phyloP scores from a whole-genome alignment of 2,329 filamentous ascomycete genomes.

The Chaetomium globosum region DNA sequence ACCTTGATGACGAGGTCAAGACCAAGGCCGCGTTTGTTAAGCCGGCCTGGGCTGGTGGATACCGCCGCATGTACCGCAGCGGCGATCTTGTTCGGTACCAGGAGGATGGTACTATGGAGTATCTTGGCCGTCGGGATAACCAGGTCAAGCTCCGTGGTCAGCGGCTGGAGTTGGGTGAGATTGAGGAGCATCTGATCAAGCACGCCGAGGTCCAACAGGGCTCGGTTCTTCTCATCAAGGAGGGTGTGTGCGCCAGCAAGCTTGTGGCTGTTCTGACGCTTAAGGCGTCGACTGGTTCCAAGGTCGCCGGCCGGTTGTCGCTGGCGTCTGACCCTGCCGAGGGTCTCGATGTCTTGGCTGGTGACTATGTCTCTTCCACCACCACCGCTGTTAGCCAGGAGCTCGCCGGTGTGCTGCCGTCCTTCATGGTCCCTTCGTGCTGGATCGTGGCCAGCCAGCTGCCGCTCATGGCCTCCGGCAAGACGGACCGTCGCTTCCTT shows the following conservation, averaged over 20 bases:
- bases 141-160: slow-evolving; percentile 37
- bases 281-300: neutral
- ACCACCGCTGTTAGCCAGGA: slow-evolving; percentile 16
- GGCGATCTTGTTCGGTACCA: slow-evolving; percentile 39
- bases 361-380: slow-evolving; percentile 1
- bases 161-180: slow-evolving; percentile 44
- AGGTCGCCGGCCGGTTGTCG: slow-evolving; percentile 2
- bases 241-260: slow-evolving; percentile 18
- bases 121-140: slow-evolving; percentile 33
- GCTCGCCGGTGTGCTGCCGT: slow-evolving; percentile 22
- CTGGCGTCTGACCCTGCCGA: neutral
- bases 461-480: slow-evolving; percentile 36
- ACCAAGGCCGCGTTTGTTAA: slow-evolving; percentile 40
- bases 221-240: slow-evolving; percentile 17
- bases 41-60: slow-evolving; percentile 4
- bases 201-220: slow-evolving; percentile 38
- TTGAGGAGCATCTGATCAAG: slow-evolving; percentile 46
- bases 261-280: slow-evolving; percentile 21
- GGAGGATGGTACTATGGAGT: slow-evolving; percentile 33
- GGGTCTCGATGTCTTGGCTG: slow-evolving; percentile 1
- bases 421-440: slow-evolving; percentile 35
- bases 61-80: slow-evolving; percentile 46
- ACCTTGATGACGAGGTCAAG: slow-evolving; percentile 41
- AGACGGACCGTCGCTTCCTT: slow-evolving; percentile 37
- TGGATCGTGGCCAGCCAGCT: slow-evolving; percentile 37